Percentiles rank a stretch among this genome's conserved stretches.
Evolutionary conservation across 768 basidiomycete species (phyloP).

Genomic region (Lepiota venenata): DNA sequence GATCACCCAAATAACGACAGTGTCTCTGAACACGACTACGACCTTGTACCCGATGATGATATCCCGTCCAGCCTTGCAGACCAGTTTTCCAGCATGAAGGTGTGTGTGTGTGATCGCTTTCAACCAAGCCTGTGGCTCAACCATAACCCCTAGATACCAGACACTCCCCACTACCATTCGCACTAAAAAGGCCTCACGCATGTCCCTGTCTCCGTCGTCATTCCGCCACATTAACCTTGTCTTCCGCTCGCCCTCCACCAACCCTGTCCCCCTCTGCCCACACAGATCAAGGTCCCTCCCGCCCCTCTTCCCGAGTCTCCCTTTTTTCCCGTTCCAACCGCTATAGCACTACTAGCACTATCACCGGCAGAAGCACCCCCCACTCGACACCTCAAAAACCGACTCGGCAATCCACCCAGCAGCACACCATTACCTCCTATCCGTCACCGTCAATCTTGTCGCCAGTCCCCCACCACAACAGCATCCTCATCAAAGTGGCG

Average conservation of each 20-base stretch:
- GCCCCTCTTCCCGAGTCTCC: conserved; percentile 38
- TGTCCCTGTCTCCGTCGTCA: conserved; percentile 31
- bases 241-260: conserved; percentile 38
- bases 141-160: conserved; percentile 24
- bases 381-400: conserved; percentile 15
- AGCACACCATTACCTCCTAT: conserved; percentile 48
- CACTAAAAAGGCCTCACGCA: conserved; percentile 30
- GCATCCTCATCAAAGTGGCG: conserved; percentile 46
- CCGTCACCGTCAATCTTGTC: conserved; percentile 37
- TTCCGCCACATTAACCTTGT: conserved; percentile 43
- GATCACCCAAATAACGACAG: conserved; percentile 21
- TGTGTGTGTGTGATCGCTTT: neutral
- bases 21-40: conserved; percentile 40
- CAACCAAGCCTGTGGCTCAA: neutral
- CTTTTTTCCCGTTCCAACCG: conserved; percentile 41
- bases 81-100: neutral
- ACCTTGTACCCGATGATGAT: conserved; percentile 49
- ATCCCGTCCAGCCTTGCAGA: conserved; percentile 30
- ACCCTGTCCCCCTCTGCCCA: conserved; percentile 30
- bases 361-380: conserved; percentile 17
- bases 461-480: conserved; percentile 15
- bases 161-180: conserved; percentile 30
- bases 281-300: conserved; percentile 28
- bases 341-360: conserved; percentile 27
- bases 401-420: neutral